Percentiles rank a stretch among this genome's conserved stretches.
phyloP scores from a whole-genome alignment of 441 rosid genomes.

The Bocquillonia castaneifolia region DNA sequence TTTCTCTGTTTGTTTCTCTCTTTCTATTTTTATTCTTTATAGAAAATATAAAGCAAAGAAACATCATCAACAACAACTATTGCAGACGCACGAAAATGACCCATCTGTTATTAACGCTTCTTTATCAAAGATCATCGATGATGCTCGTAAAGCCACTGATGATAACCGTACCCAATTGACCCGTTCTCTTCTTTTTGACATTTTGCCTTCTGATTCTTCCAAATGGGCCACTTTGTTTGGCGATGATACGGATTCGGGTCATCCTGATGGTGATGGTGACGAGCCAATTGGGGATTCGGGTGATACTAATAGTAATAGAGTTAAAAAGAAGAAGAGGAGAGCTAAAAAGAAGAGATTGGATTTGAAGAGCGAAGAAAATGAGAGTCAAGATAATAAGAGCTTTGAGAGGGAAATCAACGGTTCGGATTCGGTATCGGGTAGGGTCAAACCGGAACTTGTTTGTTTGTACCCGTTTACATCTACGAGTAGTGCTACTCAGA shows the following conservation, averaged over 20 bases:
- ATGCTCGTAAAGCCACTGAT: slow-evolving; percentile 24
- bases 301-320: slow-evolving; percentile 5
- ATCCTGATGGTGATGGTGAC: slow-evolving; percentile 21
- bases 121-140: slow-evolving; percentile 26
- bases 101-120: slow-evolving; percentile 23
- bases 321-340: slow-evolving; percentile 46
- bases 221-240: slow-evolving; percentile 32
- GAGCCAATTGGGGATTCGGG: slow-evolving; percentile 29
- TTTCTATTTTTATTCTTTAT: slow-evolving; percentile 30
- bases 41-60: slow-evolving; percentile 20
- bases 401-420: slow-evolving; percentile 20
- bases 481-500: slow-evolving; percentile 77
- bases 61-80: slow-evolving; percentile 9
- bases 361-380: slow-evolving; percentile 31
- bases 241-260: slow-evolving; percentile 28
- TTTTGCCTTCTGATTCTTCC: slow-evolving; percentile 43
- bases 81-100: slow-evolving; percentile 16
- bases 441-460: slow-evolving; percentile 52
- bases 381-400: slow-evolving; percentile 28
- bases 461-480: slow-evolving; percentile 81
- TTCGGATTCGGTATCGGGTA: slow-evolving; percentile 24
- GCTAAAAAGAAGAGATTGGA: slow-evolving; percentile 48
- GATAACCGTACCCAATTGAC: slow-evolving; percentile 33
- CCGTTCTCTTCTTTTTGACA: slow-evolving; percentile 53
- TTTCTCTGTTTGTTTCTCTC: slow-evolving; percentile 23